These are phyloP conservation scores for Trichoderma asperellum DNA, from an alignment of 2,329 filamentous ascomycete genomes.

Conservation along the genomic window DNA sequence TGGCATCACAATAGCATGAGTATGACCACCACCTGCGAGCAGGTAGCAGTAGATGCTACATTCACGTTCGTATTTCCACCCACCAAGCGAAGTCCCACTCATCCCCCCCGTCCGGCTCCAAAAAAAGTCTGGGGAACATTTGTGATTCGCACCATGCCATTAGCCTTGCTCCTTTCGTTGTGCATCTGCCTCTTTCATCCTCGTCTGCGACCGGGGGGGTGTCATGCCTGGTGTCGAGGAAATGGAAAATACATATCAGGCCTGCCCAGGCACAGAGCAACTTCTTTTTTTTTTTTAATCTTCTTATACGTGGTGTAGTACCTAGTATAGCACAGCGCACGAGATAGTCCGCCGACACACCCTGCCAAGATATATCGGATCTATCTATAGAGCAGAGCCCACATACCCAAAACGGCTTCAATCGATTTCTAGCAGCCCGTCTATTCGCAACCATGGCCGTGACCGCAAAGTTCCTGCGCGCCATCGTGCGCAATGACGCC, in stretches of 20 bases:
- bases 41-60: background rate
- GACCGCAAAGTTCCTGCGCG: constrained; percentile 51
- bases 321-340: background rate
- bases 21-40: background rate
- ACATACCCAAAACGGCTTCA: background rate
- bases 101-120: background rate
- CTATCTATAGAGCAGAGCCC: background rate
- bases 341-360: background rate
- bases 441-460: constrained; percentile 44
- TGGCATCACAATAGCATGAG: background rate
- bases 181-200: constrained; percentile 2
- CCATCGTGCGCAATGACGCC: constrained; percentile 69
- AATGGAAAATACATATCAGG: constrained; percentile 21
- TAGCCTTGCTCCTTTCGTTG: constrained; percentile 15
- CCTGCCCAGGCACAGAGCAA: background rate
- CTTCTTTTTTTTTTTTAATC: background rate
- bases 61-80: background rate
- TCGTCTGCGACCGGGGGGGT: constrained; percentile 6
- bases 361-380: background rate
- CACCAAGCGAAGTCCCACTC: background rate
- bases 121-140: constrained; percentile 25
- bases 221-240: background rate
- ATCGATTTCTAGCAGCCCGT: background rate
- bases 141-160: background rate
- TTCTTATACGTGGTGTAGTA: background rate